Evolutionary conservation across 2,329 filamentous ascomycete genomes (phyloP).

Genomic region (Neonectria sp.): DNA sequence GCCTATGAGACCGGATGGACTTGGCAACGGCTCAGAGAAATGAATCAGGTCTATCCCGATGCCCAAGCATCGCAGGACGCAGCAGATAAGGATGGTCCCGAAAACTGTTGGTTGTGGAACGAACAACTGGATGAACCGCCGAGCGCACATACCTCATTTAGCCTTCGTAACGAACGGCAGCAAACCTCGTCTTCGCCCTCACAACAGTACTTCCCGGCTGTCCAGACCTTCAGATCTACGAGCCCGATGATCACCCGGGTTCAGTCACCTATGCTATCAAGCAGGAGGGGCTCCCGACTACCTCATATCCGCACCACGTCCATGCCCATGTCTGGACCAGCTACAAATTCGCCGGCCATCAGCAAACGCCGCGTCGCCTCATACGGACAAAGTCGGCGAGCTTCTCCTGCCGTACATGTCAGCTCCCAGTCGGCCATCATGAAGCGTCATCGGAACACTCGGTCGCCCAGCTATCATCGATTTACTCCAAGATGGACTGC

Average conservation of each 20-base stretch:
- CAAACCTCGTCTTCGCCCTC: conserved; percentile 61
- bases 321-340: conserved; percentile 60
- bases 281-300: conserved; percentile 61
- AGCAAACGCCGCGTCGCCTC: conserved; percentile 64
- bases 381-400: conserved; percentile 53
- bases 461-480: conserved; percentile 69
- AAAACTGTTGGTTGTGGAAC: conserved; percentile 76
- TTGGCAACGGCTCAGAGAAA: conserved; percentile 77
- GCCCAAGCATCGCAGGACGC: conserved; percentile 44
- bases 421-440: conserved; percentile 51
- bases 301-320: conserved; percentile 68
- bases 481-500: conserved; percentile 71
- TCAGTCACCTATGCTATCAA: conserved; percentile 57
- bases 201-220: conserved; percentile 48
- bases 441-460: conserved; percentile 69
- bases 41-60: conserved; percentile 71
- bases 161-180: conserved; percentile 58
- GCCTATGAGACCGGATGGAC: conserved; percentile 73
- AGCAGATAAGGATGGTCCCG: conserved; percentile 65
- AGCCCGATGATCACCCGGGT: conserved; percentile 54
- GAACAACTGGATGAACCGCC: conserved; percentile 73
- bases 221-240: conserved; percentile 47
- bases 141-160: conserved; percentile 61
- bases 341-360: conserved; percentile 57
- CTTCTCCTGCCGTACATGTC: conserved; percentile 50